Evolutionary conservation across 2,329 filamentous ascomycete species (phyloP).

Genomic region (Microsporum canis): DNA sequence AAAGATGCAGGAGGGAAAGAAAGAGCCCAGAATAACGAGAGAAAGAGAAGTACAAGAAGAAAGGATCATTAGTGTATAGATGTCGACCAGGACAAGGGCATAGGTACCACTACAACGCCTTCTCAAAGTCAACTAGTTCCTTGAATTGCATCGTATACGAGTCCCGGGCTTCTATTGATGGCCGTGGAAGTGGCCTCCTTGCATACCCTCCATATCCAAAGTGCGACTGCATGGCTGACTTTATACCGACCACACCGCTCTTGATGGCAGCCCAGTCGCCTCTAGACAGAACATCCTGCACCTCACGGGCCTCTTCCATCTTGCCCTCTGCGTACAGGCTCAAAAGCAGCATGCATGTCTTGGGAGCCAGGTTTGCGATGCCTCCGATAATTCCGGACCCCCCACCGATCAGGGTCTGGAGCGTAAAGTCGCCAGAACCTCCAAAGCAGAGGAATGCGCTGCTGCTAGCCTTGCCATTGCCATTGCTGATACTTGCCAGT

Average conservation of each 20-base stretch:
- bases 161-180: slow-evolving; percentile 78
- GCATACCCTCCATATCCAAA: slow-evolving; percentile 55
- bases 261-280: slow-evolving; percentile 61
- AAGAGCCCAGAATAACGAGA: background rate
- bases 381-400: slow-evolving; percentile 62
- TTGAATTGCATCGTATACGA: slow-evolving; percentile 92
- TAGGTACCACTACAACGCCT: slow-evolving; percentile 6
- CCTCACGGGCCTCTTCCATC: slow-evolving; percentile 47
- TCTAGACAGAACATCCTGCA: slow-evolving; percentile 55
- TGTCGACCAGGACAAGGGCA: background rate
- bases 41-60: background rate
- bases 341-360: slow-evolving; percentile 50
- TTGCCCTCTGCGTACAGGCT: slow-evolving; percentile 51
- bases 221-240: slow-evolving; percentile 51
- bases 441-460: slow-evolving; percentile 54
- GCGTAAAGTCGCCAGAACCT: slow-evolving; percentile 61
- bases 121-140: slow-evolving; percentile 17
- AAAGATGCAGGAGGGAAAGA: background rate
- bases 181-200: slow-evolving; percentile 40
- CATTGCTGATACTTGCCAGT: background rate
- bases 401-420: slow-evolving; percentile 59
- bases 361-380: slow-evolving; percentile 59
- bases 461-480: background rate
- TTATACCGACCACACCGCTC: slow-evolving; percentile 58
- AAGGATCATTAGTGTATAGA: background rate